Evolutionary conservation across 2,329 filamentous ascomycete genomes (phyloP).

Genomic region (Neonectria ditissima): DNA sequence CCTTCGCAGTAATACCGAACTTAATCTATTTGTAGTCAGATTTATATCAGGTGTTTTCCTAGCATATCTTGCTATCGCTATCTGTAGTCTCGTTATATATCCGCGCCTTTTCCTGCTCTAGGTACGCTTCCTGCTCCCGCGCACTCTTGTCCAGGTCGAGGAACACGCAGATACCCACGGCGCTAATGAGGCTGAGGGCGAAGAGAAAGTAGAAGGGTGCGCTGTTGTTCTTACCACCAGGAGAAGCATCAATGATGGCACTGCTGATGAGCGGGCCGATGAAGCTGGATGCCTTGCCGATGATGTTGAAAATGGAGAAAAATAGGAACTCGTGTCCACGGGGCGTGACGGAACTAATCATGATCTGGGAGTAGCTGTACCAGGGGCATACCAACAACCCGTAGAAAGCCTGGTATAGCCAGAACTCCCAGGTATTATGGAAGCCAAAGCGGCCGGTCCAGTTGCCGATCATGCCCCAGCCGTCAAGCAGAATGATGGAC

Average conservation of each 20-base stretch:
- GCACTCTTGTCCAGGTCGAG: constrained; percentile 72
- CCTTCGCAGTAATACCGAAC: too few relatives aligned
- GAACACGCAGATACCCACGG: constrained; percentile 63
- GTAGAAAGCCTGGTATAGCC: constrained; percentile 66
- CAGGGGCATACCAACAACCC: constrained; percentile 76
- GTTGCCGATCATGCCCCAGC: constrained; percentile 61
- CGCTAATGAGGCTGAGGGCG: constrained; percentile 67
- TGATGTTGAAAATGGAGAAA: constrained; percentile 76
- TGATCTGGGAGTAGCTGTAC: constrained; percentile 78
- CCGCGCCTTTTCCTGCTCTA: constrained; percentile 52
- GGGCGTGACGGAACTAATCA: constrained; percentile 77
- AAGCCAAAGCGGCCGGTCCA: constrained; percentile 59
- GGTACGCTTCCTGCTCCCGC: constrained; percentile 67
- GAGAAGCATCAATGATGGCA: constrained; percentile 74
- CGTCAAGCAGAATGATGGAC: constrained; percentile 69
- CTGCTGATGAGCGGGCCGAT: constrained; percentile 76
- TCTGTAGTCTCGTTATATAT: too few relatives aligned
- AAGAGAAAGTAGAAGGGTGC: constrained; percentile 76
- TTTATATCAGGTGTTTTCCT: too few relatives aligned
- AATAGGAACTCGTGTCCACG: constrained; percentile 77
- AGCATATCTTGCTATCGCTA: too few relatives aligned
- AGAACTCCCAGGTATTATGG: constrained; percentile 60
- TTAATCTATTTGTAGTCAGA: too few relatives aligned
- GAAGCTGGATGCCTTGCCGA: constrained; percentile 76
- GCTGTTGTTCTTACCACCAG: constrained; percentile 65